A percentile compares a stretch with the other conserved stretches of the same genome.
These are phyloP conservation scores for Hypoxylon rubiginosum DNA, from an alignment of 2,329 filamentous ascomycete species.

Conservation along the genomic window DNA sequence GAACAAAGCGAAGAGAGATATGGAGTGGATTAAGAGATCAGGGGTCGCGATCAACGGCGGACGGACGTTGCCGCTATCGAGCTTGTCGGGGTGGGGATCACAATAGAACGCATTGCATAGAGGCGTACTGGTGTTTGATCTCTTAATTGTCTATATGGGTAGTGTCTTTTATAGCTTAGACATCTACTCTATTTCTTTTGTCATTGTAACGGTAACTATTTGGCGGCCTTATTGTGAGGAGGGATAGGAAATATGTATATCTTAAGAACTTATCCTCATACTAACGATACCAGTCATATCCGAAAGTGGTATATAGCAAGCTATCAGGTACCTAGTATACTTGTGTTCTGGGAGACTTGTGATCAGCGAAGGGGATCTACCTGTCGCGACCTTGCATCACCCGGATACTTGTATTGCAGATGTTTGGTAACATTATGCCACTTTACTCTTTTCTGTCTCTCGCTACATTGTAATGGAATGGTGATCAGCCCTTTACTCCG, in stretches of 20 bases:
- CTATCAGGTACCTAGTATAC: too few relatives aligned
- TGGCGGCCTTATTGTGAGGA: not conserved
- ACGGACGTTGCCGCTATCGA: slow-evolving; percentile 11
- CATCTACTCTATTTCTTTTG: not conserved
- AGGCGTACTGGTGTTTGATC: slow-evolving; percentile 28
- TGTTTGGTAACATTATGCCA: too few relatives aligned
- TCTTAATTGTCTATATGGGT: not conserved
- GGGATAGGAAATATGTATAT: not conserved
- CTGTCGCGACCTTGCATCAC: too few relatives aligned
- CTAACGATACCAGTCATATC: not conserved
- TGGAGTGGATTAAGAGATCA: slow-evolving; percentile 42
- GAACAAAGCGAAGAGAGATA: slow-evolving; percentile 44
- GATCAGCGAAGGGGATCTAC: too few relatives aligned
- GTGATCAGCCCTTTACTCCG: too few relatives aligned
- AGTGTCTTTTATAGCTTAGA: not conserved
- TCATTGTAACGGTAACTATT: not conserved
- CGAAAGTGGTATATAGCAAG: not conserved
- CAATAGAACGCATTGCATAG: slow-evolving; percentile 24
- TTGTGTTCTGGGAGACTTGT: too few relatives aligned
- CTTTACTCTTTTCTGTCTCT: too few relatives aligned
- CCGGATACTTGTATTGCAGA: too few relatives aligned
- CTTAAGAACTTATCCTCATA: not conserved
- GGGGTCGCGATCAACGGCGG: slow-evolving; percentile 14
- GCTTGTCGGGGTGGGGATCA: slow-evolving; percentile 13
- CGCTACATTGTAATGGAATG: too few relatives aligned